These are phyloP conservation scores for Linaria vulgaris DNA, from an alignment of 257 asterid species.

Conservation along the genomic window DNA sequence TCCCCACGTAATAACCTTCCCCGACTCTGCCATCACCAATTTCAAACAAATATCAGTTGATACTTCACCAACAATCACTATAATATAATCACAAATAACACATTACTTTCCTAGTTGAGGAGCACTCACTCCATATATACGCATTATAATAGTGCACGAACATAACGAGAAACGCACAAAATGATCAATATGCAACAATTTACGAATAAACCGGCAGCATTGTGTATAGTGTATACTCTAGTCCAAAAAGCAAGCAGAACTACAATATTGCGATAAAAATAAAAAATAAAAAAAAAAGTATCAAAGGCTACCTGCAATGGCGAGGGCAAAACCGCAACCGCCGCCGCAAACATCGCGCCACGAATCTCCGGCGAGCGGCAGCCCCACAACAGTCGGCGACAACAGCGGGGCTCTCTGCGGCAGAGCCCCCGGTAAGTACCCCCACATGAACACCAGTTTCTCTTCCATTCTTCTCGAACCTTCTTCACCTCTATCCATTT, in stretches of 20 bases:
- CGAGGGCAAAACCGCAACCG: conserved; percentile 98
- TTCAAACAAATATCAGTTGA: conserved; percentile 5
- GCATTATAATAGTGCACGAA: no score
- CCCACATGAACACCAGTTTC: conserved; percentile 76
- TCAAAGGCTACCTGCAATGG: conserved; percentile 63
- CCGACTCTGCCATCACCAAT: conserved; percentile 54
- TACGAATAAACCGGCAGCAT: background rate
- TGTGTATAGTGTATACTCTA: background rate
- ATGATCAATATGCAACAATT: no score
- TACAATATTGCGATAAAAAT: no score
- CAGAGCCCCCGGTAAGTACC: conserved; percentile 92
- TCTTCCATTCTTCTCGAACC: conserved; percentile 25
- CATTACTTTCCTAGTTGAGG: background rate
- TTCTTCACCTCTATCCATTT: no score
- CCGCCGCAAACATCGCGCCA: conserved; percentile 96
- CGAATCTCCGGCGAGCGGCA: conserved; percentile 51
- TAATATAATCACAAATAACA: background rate
- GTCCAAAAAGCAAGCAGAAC: no score
- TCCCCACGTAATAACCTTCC: conserved; percentile 98
- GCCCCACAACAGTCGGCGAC: conserved; percentile 67
- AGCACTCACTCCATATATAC: no score
- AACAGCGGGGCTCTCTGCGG: conserved; percentile 87
- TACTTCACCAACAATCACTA: background rate
- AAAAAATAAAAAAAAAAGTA: background rate
- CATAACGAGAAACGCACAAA: no score